Evolutionary conservation across 1,139 yeast genomes (phyloP), one percentile per base, ranked within the genome.

Genomic region (Blastobotrys ciferrii): DNA sequence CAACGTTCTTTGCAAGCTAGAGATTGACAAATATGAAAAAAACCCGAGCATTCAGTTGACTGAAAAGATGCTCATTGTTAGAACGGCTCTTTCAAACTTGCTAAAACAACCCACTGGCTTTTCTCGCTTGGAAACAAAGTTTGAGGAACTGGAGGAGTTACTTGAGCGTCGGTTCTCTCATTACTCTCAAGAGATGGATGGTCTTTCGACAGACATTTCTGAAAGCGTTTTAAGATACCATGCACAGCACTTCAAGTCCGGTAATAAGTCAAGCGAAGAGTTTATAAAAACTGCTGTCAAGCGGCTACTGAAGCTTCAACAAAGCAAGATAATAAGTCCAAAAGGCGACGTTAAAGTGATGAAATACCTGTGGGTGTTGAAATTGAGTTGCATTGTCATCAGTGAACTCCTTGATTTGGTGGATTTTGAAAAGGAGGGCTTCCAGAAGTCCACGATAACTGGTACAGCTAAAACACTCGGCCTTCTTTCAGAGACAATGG

Each of bases 91-190:
- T 13, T 12, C 19, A 2, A 30, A 42, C 13, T 40, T 52, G 12
- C 25, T 52, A 14, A 32, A 46, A 2, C 37, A 55, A 36, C 55
- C 55, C 3, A 43, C 55, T 36, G 47, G 35, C 19, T 37, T 42
- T 6, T 41, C 55, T 28, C 41, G 37, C 33, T 37, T 53, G 18
- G 46, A 53, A 36, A 32, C 46, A 3, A 50, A 48, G 18, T 32
- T 43, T n/a, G 37, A 40, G 17, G 43, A 42, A 2, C 31, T 53
- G 31, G 43, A 45, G 11, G 43, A 51, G 11, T 42, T 55, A 2
- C 45, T 53, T 17, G 33, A 45, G 17, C 42, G 45, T 6, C 30
- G 47, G 20, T 28, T 25, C 9, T 17, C 33, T 19, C 31, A 15
- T 18, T 14, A 36, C 28, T 12, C 23, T 40, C 7, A 33, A 23